Percentiles rank a stretch among this genome's conserved stretches.
phyloP scores from a whole-genome alignment of 768 basidiomycete genomes.

The Mycena filopes region DNA sequence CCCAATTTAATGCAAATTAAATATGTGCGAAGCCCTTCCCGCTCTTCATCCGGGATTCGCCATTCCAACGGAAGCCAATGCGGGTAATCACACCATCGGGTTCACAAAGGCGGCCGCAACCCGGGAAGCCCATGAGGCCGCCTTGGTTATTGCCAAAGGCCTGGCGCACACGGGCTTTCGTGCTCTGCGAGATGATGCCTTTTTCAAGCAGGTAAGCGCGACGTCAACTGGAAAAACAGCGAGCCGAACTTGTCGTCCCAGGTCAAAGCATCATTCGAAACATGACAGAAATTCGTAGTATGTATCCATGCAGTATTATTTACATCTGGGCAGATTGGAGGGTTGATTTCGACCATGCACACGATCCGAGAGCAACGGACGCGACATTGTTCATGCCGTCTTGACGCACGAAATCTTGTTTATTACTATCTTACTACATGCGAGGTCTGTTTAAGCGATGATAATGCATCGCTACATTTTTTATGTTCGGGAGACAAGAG shows the following conservation, averaged over 20 bases:
- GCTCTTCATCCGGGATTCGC: conserved; percentile 72
- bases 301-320: conserved; percentile 21
- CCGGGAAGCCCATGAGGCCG: conserved; percentile 68
- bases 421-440: neutral
- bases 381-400: neutral
- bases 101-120: conserved; percentile 72
- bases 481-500: too few relatives aligned
- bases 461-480: too few relatives aligned
- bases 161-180: conserved; percentile 72
- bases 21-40: conserved; percentile 59
- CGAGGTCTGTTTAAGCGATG: neutral
- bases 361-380: conserved; percentile 7
- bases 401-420: neutral
- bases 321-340: neutral
- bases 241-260: neutral
- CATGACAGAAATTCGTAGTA: conserved; percentile 3
- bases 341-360: neutral
- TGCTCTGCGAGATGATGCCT: conserved; percentile 65
- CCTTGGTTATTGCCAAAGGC: conserved; percentile 67
- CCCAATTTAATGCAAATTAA: conserved; percentile 31
- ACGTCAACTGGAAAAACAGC: neutral
- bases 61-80: conserved; percentile 76
- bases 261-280: conserved; percentile 30
- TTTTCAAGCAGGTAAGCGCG: conserved; percentile 64
- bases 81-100: conserved; percentile 80